phyloP scores from a whole-genome alignment of 208 protist species.

The Acanthamoeba lenticulata region DNA sequence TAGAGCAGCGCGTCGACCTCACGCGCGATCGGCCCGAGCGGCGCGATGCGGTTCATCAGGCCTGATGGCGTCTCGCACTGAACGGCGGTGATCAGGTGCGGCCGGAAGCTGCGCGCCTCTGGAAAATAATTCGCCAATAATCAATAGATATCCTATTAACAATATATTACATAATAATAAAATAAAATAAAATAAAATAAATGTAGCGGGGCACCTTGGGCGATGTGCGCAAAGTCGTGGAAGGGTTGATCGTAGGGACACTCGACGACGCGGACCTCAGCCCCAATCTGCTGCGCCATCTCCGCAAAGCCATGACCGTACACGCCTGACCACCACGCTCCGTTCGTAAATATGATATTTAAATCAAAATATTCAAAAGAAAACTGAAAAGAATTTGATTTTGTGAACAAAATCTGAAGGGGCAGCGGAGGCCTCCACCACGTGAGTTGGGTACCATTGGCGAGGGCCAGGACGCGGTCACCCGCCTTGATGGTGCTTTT shows the following conservation, averaged over 20 bases:
- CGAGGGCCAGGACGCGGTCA: slow-evolving; percentile 15
- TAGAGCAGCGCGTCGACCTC: slow-evolving; percentile 55
- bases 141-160: background rate
- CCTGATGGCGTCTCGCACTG: slow-evolving; percentile 54
- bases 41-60: slow-evolving; percentile 19
- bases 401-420: background rate
- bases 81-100: slow-evolving; percentile 64
- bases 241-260: slow-evolving; percentile 4
- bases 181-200: too few species aligned
- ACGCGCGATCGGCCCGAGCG: slow-evolving; percentile 29
- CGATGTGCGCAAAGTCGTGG: slow-evolving; percentile 18
- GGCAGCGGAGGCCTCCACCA: too few species aligned
- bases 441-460: slow-evolving; percentile 55
- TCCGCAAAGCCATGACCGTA: slow-evolving; percentile 58
- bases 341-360: background rate
- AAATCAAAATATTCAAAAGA: background rate
- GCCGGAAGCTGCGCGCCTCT: background rate
- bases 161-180: too few species aligned
- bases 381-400: background rate
- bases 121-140: too few species aligned
- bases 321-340: background rate
- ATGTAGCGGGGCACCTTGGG: background rate
- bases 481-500: slow-evolving; percentile 56
- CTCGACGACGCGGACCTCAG: slow-evolving; percentile 37
- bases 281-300: slow-evolving; percentile 56